Base-by-base conservation (phyloP, 148 eudicot genomes). In the Cornus kousa region DNA sequence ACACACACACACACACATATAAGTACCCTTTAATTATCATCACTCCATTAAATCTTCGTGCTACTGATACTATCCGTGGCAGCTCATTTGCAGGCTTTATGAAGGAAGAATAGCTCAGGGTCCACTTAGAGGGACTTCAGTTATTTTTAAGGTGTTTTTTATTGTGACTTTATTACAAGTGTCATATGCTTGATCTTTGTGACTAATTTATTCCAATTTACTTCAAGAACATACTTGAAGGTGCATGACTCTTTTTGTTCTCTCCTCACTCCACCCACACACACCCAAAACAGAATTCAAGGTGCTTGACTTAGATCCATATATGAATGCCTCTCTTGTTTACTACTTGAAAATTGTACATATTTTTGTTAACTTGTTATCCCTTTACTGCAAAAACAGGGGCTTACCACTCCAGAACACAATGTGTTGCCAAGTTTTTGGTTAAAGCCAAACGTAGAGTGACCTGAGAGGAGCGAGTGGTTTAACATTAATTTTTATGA, bases 71-170 rank as follows among this genome's bases (percentile, higher is more conserved):
- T 79, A 76, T 81, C 75, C 71, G 35, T 87, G 84, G 80, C 91
- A 92, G 97, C 82, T 86, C 50, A 74, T 80, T 86, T 88, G 85
- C 91, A 95, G 97, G 87, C 80, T 96, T 79, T 96, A 96, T 80
- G 93, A 94, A 80, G 99, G 99, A 80, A 90, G 95, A 87, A 84
- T 96, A 82, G 74, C 90, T 75, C 97, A 91, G 82, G 99, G 99
- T 81, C 90, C 94, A 33, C 83, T 78, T 69, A 82, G 87, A 84
- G 98, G 98, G 73, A 91, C 92, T 80, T 81, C 95, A 7, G 90
- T 96, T 75, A 81, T 89, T 62, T 92, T 93, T 78, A 96, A 96
- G 98, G 99, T 93, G 72, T 68, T 75, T 7, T n/a, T 43, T 28
- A 24, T 66, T 67, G 14, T 16, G 17, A 17, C 2, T 4, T 66